These are phyloP conservation scores for Austroboletus novae-zelandiae DNA, from an alignment of 1,284 basidiomycete genomes.

Conservation along the genomic window DNA sequence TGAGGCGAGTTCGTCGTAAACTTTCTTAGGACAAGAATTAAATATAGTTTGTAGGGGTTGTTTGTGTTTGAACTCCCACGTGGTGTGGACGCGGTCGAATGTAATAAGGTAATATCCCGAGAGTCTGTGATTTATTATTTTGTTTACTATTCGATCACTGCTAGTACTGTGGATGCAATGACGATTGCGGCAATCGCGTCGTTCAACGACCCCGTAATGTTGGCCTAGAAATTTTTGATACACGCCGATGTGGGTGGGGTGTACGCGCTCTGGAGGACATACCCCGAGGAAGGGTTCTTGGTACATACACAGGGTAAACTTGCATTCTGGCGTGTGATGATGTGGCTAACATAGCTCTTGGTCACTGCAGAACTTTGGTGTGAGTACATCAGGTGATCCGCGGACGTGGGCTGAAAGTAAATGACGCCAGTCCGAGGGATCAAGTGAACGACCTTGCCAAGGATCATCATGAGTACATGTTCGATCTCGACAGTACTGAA, in stretches of 20 bases:
- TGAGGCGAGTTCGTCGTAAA: constrained; percentile 26
- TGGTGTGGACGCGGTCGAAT: constrained; percentile 56
- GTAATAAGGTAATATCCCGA: constrained; percentile 46
- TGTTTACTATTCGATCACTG: not conserved
- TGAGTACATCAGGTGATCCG: constrained; percentile 12
- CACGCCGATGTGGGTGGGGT: constrained; percentile 53
- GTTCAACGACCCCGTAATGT: constrained; percentile 48
- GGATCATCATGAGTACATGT: constrained; percentile 44
- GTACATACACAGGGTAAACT: constrained; percentile 60
- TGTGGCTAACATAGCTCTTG: constrained; percentile 2
- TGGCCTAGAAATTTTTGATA: constrained; percentile 57
- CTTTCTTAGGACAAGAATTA: not conserved
- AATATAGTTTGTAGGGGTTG: constrained; percentile 39
- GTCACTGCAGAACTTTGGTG: constrained; percentile 21
- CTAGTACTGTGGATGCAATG: constrained; percentile 46
- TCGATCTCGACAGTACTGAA: constrained; percentile 59
- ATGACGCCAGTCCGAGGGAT: constrained; percentile 37
- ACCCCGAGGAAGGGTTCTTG: constrained; percentile 53
- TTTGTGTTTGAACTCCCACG: constrained; percentile 45
- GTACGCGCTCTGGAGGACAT: constrained; percentile 40
- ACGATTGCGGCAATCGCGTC: constrained; percentile 49
- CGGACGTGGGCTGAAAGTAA: constrained; percentile 2
- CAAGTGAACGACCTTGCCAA: constrained; percentile 36
- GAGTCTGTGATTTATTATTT: not conserved
- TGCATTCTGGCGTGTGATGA: not conserved